phyloP scores from a whole-genome alignment of 345 rosid species.

The Sisymbrium altissimum region DNA sequence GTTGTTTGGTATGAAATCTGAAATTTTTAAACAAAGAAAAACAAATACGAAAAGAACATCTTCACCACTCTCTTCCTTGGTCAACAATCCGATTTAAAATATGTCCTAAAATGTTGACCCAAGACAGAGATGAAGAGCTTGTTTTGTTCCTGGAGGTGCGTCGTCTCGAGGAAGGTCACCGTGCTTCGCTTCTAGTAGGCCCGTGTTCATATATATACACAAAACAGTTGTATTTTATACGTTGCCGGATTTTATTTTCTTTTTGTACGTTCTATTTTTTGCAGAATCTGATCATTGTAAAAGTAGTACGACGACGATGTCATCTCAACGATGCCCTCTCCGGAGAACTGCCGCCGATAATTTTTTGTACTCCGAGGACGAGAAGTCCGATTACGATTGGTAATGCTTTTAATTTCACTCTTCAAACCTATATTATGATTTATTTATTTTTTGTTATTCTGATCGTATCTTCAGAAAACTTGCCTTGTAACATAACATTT shows the following conservation, averaged over 20 bases:
- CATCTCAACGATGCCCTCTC: conserved; percentile 24
- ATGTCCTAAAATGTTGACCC: conserved; percentile 39
- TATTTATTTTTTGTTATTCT: background rate
- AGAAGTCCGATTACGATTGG: conserved; percentile 35
- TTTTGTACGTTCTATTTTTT: background rate
- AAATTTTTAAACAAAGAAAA: background rate
- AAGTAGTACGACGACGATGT: conserved; percentile 24
- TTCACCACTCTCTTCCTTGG: conserved; percentile 23
- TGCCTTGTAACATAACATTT: background rate
- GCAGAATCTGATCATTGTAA: conserved; percentile 39
- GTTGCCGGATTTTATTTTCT: background rate
- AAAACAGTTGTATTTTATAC: background rate
- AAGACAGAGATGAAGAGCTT: conserved; percentile 73
- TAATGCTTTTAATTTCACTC: background rate
- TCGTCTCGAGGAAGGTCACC: conserved; percentile 49
- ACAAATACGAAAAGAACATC: conserved; percentile 13
- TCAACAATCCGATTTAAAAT: background rate
- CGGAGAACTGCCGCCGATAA: conserved; percentile 57
- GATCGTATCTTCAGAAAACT: background rate
- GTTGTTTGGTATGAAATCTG: conserved; percentile 5
- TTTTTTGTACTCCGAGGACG: conserved; percentile 42
- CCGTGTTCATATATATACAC: background rate
- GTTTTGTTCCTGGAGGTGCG: conserved; percentile 59
- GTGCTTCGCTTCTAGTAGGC: conserved; percentile 21
- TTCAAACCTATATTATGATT: background rate